These are phyloP conservation scores for Pythium biforme DNA, from an alignment of 352 stramenopile genomes.

Conservation along the genomic window DNA sequence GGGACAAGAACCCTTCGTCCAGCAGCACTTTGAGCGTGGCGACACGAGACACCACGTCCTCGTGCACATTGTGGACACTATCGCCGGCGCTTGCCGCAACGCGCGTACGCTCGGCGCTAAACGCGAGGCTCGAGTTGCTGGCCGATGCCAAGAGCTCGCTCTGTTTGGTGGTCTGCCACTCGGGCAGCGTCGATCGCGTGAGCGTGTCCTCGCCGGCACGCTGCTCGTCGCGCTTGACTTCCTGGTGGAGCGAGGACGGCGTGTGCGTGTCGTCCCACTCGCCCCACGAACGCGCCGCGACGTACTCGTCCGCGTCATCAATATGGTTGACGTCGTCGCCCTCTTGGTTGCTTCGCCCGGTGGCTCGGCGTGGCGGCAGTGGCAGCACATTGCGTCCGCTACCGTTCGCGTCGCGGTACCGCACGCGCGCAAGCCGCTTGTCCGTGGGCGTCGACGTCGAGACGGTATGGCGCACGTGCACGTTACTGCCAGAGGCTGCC, in stretches of 20 bases:
- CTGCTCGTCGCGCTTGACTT: constrained; percentile 17
- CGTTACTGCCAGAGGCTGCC: constrained; percentile 2
- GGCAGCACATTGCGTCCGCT: constrained; percentile 11
- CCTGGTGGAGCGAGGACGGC: background rate
- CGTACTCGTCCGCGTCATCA: background rate
- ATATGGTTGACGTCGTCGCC: constrained; percentile 10
- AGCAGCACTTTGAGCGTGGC: constrained; percentile 71
- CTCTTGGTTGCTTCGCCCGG: constrained; percentile 21
- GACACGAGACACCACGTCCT: constrained; percentile 64
- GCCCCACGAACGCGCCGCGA: background rate
- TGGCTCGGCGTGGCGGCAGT: constrained; percentile 14
- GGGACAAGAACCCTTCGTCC: constrained; percentile 77
- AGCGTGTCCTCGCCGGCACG: constrained; percentile 22
- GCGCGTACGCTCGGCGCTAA: constrained; percentile 38
- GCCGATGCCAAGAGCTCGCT: constrained; percentile 6
- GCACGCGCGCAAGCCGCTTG: constrained; percentile 33
- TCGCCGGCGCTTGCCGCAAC: constrained; percentile 12
- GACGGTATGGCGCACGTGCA: constrained; percentile 51
- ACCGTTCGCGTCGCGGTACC: constrained; percentile 11
- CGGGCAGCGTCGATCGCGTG: constrained; percentile 11
- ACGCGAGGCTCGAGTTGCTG: constrained; percentile 19
- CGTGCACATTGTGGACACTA: constrained; percentile 28
- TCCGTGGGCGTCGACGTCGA: constrained; percentile 52
- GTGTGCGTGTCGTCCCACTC: constrained; percentile 5
- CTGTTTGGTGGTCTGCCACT: background rate